These are phyloP conservation scores for Torulaspora microellipsoides DNA, from an alignment of 805 yeast species.

Conservation along the genomic window DNA sequence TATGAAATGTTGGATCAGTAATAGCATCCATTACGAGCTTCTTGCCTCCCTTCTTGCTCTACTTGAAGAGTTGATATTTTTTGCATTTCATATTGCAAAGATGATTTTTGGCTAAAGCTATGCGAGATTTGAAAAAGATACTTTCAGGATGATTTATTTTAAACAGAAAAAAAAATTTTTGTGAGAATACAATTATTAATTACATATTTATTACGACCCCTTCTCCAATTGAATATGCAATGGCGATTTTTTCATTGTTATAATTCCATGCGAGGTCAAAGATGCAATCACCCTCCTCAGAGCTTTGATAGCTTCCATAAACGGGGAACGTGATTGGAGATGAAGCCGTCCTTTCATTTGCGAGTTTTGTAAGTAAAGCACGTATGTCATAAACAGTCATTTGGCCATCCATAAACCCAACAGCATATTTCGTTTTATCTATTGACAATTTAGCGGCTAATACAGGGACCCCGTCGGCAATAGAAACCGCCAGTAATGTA, in stretches of 20 bases:
- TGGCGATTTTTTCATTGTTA: slow-evolving; percentile 26
- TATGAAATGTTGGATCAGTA: slow-evolving; percentile 33
- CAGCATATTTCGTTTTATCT: slow-evolving; percentile 45
- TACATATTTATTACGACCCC: slow-evolving; percentile 26
- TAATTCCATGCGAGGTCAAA: slow-evolving; percentile 37
- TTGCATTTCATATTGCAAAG: too few species aligned
- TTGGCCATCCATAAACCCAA: slow-evolving; percentile 64
- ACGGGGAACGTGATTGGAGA: slow-evolving; percentile 27
- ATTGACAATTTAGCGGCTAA: slow-evolving; percentile 51
- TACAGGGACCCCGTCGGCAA: slow-evolving; percentile 51
- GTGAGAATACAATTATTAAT: slow-evolving; percentile 3
- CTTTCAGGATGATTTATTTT: not conserved
- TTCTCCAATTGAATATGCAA: slow-evolving; percentile 33
- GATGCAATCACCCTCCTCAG: slow-evolving; percentile 25
- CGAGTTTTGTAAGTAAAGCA: slow-evolving; percentile 6
- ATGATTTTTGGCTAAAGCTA: not conserved
- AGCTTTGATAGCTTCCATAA: slow-evolving; percentile 24
- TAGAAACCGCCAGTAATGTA: slow-evolving; percentile 25
- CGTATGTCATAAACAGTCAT: slow-evolving; percentile 49
- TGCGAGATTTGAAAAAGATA: not conserved
- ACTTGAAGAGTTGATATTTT: too few species aligned
- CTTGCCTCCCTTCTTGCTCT: too few species aligned
- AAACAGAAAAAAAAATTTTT: not conserved
- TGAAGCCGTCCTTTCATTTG: slow-evolving; percentile 10
- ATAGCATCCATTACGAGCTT: slow-evolving; percentile 33